Evolutionary conservation across 1,284 basidiomycete species (phyloP), one percentile per base, ranked within the genome.

Genomic region (Psilocybe mexicana): DNA sequence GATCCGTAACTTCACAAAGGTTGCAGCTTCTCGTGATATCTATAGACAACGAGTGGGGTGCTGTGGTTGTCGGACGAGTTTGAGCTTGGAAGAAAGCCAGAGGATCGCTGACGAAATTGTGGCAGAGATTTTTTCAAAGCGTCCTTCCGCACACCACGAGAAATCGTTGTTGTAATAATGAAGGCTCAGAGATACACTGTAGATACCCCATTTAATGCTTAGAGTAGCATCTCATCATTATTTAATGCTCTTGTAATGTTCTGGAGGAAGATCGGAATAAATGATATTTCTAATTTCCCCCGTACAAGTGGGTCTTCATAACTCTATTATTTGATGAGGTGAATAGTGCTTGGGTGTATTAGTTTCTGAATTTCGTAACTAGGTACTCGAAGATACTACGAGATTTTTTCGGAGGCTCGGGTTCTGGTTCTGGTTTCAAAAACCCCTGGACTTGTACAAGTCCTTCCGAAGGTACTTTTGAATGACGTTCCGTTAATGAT

Each of bases 401-500:
- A 8, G 12, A 11, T 24, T 49, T 53, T 24, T 44, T 33, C 5
- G 57, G 38, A 25, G 46, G 3, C 38, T 43, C 46, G 3, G 42
- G 42, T 42, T 54, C 33, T 5, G 42, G 33, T 38, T 28, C 28
- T 14, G 55, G 54, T 47, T 69, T 69, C 42, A 73, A 51, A 58
- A 73, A 75, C 43, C 47, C 57, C 46, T 44, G 52, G 10, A 57
- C 48, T 23, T 66, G 63, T 18, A 62, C 10, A 6, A 52, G 45
- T 52, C 68, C 68, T 33, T 58, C 63, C 26, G 57, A 56, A 26
- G 53, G 57, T 3, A 68, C 56, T 18, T 61, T 65, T 6, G 73
- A 69, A 74, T 79, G 82, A 50, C 72, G 76, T 60, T 76, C 70
- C 2, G 84, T 76, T 3, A 73, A 64, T 18, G 73, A 67, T 28